phyloP scores from a whole-genome alignment of 1,284 basidiomycete genomes.

The Cystobasidiaceae sp. region DNA sequence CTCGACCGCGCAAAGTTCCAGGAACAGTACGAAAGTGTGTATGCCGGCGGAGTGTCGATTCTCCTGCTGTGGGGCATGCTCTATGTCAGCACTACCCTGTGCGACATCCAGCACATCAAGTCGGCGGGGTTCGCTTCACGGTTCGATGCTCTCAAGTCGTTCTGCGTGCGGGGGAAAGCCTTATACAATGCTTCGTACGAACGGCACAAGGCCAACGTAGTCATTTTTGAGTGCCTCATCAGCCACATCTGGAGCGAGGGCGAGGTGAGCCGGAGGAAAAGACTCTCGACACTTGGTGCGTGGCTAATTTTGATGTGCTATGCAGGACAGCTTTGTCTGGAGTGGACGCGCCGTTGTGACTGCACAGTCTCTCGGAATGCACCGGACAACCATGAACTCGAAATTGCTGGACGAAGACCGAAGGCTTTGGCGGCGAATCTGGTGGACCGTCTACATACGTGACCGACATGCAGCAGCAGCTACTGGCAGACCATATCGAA shows the following conservation, averaged over 20 bases:
- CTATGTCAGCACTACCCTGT: slow-evolving; percentile 6
- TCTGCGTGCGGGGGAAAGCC: slow-evolving; percentile 9
- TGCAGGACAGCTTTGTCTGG: slow-evolving; percentile 7
- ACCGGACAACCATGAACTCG: neutral
- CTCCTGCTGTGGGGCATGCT: slow-evolving; percentile 10
- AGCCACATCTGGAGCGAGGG: slow-evolving; percentile 14
- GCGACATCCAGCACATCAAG: neutral
- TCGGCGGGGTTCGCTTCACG: neutral
- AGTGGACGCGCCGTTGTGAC: slow-evolving; percentile 3
- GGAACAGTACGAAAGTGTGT: neutral
- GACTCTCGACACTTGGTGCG: too few species aligned
- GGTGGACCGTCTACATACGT: slow-evolving; percentile 4
- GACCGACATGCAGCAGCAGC: slow-evolving; percentile 9
- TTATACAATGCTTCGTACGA: neutral
- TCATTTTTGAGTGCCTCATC: slow-evolving; percentile 8
- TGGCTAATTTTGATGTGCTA: too few species aligned
- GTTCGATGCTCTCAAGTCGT: slow-evolving; percentile 12
- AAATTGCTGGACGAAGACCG: neutral
- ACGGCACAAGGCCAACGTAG: slow-evolving; percentile 2
- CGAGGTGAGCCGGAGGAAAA: neutral
- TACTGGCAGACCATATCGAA: slow-evolving; percentile 8
- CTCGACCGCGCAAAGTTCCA: slow-evolving; percentile 1
- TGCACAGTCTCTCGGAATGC: neutral
- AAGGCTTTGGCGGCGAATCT: neutral
- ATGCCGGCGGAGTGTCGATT: neutral